Percentiles rank a stretch among this genome's conserved stretches.
Conservation (phyloP, 1,139 yeast genomes). For the Eremothecium cymbalariae region DNA sequence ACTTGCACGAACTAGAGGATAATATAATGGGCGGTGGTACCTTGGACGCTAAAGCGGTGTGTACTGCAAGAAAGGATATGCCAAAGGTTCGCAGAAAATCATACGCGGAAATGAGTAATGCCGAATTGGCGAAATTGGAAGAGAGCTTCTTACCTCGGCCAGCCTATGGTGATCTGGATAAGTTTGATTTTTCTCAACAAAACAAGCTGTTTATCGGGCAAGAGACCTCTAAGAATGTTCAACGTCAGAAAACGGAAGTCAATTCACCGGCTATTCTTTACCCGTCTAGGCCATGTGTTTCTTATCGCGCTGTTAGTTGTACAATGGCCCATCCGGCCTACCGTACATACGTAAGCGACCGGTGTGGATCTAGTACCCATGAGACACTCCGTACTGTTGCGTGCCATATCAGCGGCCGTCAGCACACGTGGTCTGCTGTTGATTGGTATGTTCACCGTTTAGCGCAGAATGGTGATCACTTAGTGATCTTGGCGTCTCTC, state of each 20-base stretch:
- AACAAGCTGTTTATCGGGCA: slow-evolving; percentile 16
- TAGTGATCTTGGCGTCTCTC: slow-evolving; percentile 43
- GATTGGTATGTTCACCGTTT: slow-evolving; percentile 53
- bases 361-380: slow-evolving; percentile 31
- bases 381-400: slow-evolving; percentile 41
- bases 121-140: slow-evolving; percentile 55
- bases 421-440: slow-evolving; percentile 65
- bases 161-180: slow-evolving; percentile 22
- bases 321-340: slow-evolving; percentile 40
- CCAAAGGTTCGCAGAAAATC: slow-evolving; percentile 40
- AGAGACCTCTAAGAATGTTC: slow-evolving; percentile 6
- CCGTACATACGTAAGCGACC: slow-evolving; percentile 23
- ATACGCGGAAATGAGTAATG: slow-evolving; percentile 55
- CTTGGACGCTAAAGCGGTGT: too few species aligned
- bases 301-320: slow-evolving; percentile 44
- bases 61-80: slow-evolving; percentile 5
- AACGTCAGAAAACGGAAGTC: slow-evolving; percentile 6
- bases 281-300: slow-evolving; percentile 47
- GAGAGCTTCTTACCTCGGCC: slow-evolving; percentile 39
- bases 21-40: too few species aligned
- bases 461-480: slow-evolving; percentile 54
- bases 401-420: slow-evolving; percentile 53
- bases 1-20: slow-evolving; percentile 31
- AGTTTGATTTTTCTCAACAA: slow-evolving; percentile 30
- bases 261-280: slow-evolving; percentile 31